phyloP scores from a whole-genome alignment of 495 filamentous ascomycete species.

The Penicillium maclennaniae region DNA sequence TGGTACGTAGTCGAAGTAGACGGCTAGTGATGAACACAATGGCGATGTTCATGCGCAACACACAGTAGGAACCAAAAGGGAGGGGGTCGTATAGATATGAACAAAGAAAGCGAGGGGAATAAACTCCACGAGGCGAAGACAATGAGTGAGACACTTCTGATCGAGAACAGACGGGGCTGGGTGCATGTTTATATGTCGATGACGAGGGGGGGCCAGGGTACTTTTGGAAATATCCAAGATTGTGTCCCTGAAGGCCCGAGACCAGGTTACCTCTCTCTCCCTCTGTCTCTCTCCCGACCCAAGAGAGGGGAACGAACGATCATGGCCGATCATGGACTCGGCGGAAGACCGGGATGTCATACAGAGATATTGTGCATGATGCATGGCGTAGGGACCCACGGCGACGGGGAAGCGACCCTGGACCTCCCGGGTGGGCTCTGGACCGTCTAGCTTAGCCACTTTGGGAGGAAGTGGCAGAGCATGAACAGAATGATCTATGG shows the following conservation, averaged over 20 bases:
- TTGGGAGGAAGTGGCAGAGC: conserved; percentile 9
- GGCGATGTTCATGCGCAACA: conserved; percentile 20
- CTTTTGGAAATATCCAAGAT: conserved; percentile 8
- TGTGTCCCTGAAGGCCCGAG: neutral
- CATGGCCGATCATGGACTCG: conserved; percentile 24
- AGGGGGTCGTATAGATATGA: conserved; percentile 10
- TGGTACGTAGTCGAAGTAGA: conserved; percentile 6
- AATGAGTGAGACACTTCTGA: conserved; percentile 21
- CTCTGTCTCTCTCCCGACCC: conserved; percentile 11
- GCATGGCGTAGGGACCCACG: conserved; percentile 19
- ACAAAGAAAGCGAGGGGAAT: conserved; percentile 18
- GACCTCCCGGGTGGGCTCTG: conserved; percentile 18
- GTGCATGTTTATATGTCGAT: conserved; percentile 30
- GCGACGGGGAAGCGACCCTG: conserved; percentile 22
- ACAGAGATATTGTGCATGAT: conserved; percentile 30
- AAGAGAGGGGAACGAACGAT: conserved; percentile 23
- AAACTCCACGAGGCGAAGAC: conserved; percentile 20
- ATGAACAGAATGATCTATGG: conserved; percentile 3
- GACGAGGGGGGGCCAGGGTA: conserved; percentile 3
- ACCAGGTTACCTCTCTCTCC: no score
- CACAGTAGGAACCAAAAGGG: conserved; percentile 12
- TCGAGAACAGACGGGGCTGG: conserved; percentile 16
- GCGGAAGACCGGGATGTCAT: conserved; percentile 33
- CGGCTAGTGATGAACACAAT: conserved; percentile 9
- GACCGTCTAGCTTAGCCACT: conserved; percentile 6